These are phyloP conservation scores for Pseudogymnoascus sp. DNA, from an alignment of 2,329 filamentous ascomycete genomes.

Conservation along the genomic window DNA sequence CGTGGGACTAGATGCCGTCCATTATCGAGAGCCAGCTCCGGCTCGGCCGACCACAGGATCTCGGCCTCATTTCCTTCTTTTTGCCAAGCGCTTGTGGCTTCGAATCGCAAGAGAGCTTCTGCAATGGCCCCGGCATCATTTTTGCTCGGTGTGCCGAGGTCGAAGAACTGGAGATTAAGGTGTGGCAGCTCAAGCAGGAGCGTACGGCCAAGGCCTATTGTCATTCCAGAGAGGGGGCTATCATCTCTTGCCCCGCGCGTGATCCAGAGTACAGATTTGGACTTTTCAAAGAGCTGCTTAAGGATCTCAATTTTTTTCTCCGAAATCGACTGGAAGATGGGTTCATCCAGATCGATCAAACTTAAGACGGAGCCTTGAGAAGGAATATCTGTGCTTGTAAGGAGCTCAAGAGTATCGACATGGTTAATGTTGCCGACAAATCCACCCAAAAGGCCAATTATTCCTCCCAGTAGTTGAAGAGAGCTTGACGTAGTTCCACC, in stretches of 20 bases:
- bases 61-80: background rate
- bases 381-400: slow-evolving; percentile 9
- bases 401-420: slow-evolving; percentile 11
- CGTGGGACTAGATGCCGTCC: slow-evolving; percentile 16
- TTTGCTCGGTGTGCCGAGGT: slow-evolving; percentile 9
- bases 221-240: slow-evolving; percentile 17
- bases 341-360: slow-evolving; percentile 28
- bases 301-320: slow-evolving; percentile 18
- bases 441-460: background rate
- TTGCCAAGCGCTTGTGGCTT: background rate
- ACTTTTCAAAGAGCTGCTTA: slow-evolving; percentile 17
- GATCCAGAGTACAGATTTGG: slow-evolving; percentile 19
- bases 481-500: slow-evolving; percentile 11
- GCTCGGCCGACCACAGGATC: slow-evolving; percentile 18
- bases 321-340: slow-evolving; percentile 21
- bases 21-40: slow-evolving; percentile 15
- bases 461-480: background rate
- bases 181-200: slow-evolving; percentile 15
- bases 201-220: slow-evolving; percentile 14
- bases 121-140: background rate
- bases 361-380: slow-evolving; percentile 14
- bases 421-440: background rate
- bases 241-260: slow-evolving; percentile 12
- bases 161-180: slow-evolving; percentile 16
- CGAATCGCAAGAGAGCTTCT: slow-evolving; percentile 16